Percentiles rank a stretch among this genome's conserved stretches.
phyloP scores from a whole-genome alignment of 2,329 filamentous ascomycete genomes.

The Huntiella moniliformis region DNA sequence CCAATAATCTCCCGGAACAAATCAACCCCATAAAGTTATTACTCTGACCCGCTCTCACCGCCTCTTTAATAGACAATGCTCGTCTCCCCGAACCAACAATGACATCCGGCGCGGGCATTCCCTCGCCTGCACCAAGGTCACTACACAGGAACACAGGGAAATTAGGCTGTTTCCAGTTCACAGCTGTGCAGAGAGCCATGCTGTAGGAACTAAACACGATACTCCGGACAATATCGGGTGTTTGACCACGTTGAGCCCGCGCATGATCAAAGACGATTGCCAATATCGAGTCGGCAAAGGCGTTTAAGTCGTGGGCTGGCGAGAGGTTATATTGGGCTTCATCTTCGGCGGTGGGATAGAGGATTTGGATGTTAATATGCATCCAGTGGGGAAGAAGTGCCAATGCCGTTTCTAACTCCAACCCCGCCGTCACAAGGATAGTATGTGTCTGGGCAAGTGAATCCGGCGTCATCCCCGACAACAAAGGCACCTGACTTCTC shows the following conservation, averaged over 20 bases:
- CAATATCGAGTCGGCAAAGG: constrained; percentile 67
- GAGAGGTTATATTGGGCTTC: constrained; percentile 52
- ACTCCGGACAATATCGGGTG: constrained; percentile 58
- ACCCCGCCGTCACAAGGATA: constrained; percentile 53
- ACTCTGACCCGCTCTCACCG: constrained; percentile 75
- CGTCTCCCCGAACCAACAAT: constrained; percentile 44
- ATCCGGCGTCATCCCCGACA: constrained; percentile 28
- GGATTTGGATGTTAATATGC: constrained; percentile 78
- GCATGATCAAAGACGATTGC: constrained; percentile 83
- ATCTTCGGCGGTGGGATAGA: constrained; percentile 64
- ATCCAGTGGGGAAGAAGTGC: constrained; percentile 56
- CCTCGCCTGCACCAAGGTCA: constrained; percentile 46
- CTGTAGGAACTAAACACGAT: constrained; percentile 94
- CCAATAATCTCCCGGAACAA: constrained; percentile 70
- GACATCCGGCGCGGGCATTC: constrained; percentile 20
- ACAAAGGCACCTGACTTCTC: constrained; percentile 24
- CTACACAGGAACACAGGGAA: constrained; percentile 94
- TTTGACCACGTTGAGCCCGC: constrained; percentile 41
- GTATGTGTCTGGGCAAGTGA: constrained; percentile 50
- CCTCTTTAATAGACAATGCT: constrained; percentile 81
- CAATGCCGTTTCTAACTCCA: constrained; percentile 64
- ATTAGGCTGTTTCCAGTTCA: constrained; percentile 99
- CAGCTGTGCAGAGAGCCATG: constrained; percentile 68
- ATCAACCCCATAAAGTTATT: constrained; percentile 98
- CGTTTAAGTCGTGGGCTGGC: constrained; percentile 66